These are phyloP conservation scores for Phialophora verrucosa DNA, from an alignment of 2,329 filamentous ascomycete genomes.

Conservation along the genomic window DNA sequence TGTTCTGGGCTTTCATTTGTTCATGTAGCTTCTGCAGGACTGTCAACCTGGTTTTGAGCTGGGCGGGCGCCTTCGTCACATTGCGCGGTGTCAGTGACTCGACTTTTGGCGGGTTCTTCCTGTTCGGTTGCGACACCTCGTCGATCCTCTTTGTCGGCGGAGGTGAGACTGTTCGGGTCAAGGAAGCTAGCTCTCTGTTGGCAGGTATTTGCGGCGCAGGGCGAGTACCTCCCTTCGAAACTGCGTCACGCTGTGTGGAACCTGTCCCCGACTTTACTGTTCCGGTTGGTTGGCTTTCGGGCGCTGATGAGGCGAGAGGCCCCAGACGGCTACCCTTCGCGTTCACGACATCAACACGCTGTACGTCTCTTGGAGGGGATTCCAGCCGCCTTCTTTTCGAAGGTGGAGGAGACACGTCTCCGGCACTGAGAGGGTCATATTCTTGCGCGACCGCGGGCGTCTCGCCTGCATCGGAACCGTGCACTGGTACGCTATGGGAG, in stretches of 20 bases:
- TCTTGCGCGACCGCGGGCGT: slow-evolving; percentile 30
- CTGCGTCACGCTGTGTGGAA: neutral
- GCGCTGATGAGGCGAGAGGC: neutral
- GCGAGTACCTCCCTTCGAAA: neutral
- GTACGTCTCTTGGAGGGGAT: slow-evolving; percentile 12
- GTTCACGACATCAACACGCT: neutral
- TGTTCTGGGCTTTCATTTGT: slow-evolving; percentile 51
- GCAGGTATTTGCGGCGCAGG: slow-evolving; percentile 2
- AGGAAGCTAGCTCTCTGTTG: slow-evolving; percentile 23
- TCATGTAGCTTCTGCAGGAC: slow-evolving; percentile 53
- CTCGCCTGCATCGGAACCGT: slow-evolving; percentile 11
- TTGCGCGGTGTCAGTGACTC: slow-evolving; percentile 55
- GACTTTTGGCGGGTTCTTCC: slow-evolving; percentile 42
- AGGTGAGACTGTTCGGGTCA: slow-evolving; percentile 32
- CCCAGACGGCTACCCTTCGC: neutral
- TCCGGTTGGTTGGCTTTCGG: neutral
- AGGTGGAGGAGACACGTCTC: slow-evolving; percentile 36
- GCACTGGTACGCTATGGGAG: slow-evolving; percentile 50
- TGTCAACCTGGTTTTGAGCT: slow-evolving; percentile 49
- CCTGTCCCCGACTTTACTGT: neutral
- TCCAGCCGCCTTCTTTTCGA: slow-evolving; percentile 43
- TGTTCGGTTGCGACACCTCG: slow-evolving; percentile 24
- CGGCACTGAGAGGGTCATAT: slow-evolving; percentile 35
- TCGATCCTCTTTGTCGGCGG: slow-evolving; percentile 18
- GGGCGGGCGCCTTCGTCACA: slow-evolving; percentile 51